A percentile compares a stretch with the other conserved stretches of the same genome.
Conservation (phyloP, 2,329 filamentous ascomycete species). For the Epicoccum sorghinum region DNA sequence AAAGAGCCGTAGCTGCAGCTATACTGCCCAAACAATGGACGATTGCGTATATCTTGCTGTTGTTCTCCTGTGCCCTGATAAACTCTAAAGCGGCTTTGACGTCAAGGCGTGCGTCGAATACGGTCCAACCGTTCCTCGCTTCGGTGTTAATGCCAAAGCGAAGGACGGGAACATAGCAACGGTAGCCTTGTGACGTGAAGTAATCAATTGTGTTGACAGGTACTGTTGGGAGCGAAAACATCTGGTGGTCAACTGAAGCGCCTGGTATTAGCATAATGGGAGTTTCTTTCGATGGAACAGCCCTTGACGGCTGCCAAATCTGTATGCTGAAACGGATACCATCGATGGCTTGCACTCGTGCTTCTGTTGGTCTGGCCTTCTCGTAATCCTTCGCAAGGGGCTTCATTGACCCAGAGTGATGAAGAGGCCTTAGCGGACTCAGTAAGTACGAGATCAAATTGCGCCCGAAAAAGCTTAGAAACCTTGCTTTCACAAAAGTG, state of each 20-base stretch:
- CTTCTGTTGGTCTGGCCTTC: neutral
- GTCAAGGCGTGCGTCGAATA: slow-evolving; percentile 65
- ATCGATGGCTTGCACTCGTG: neutral
- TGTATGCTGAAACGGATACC: neutral
- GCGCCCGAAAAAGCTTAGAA: neutral
- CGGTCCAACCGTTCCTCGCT: slow-evolving; percentile 62
- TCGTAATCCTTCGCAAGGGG: neutral
- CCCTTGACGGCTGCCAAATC: neutral
- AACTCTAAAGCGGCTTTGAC: slow-evolving; percentile 61
- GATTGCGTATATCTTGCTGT: slow-evolving; percentile 60
- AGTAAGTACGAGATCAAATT: neutral
- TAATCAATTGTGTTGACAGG: slow-evolving; percentile 68
- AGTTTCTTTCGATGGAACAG: neutral
- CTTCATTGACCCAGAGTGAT: neutral
- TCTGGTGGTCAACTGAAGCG: slow-evolving; percentile 67
- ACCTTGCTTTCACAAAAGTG: neutral
- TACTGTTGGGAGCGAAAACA: slow-evolving; percentile 68
- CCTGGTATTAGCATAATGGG: slow-evolving; percentile 67
- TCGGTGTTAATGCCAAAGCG: slow-evolving; percentile 62
- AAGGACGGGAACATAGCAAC: slow-evolving; percentile 63
- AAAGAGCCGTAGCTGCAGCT: slow-evolving; percentile 62
- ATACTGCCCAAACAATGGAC: slow-evolving; percentile 70
- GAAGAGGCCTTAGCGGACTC: neutral
- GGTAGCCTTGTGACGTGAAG: slow-evolving; percentile 65
- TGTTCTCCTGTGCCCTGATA: slow-evolving; percentile 52